Percentiles rank a stretch among this genome's conserved stretches.
Evolutionary conservation across 2,329 filamentous ascomycete genomes (phyloP).

Genomic region (Dothideomycetes sp.): DNA sequence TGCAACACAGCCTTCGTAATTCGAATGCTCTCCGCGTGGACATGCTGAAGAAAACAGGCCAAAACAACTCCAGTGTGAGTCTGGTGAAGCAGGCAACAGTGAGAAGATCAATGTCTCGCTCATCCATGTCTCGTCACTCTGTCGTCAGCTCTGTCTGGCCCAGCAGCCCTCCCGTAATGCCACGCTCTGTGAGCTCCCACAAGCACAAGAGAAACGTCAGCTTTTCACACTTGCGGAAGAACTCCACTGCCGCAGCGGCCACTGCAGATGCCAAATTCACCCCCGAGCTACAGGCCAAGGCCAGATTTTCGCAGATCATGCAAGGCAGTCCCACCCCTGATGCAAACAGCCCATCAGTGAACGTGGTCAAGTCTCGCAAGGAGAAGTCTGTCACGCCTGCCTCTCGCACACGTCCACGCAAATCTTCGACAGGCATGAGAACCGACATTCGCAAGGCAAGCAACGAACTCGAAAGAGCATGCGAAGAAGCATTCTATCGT

Average conservation of each 20-base stretch:
- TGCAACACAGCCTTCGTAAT: slow-evolving; percentile 31
- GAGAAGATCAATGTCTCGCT: slow-evolving; percentile 16
- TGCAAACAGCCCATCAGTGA: slow-evolving; percentile 23
- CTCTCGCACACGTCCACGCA: slow-evolving; percentile 28
- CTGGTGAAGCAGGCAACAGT: slow-evolving; percentile 15
- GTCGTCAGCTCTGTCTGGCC: slow-evolving; percentile 38
- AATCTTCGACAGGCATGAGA: slow-evolving; percentile 39
- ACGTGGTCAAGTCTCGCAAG: slow-evolving; percentile 27
- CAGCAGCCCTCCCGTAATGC: slow-evolving; percentile 35
- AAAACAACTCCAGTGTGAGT: slow-evolving; percentile 27
- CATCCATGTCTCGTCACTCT: slow-evolving; percentile 32
- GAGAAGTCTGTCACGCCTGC: slow-evolving; percentile 23
- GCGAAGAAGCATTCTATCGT: slow-evolving; percentile 84
- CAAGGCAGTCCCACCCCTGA: slow-evolving; percentile 17
- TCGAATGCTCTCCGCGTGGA: slow-evolving; percentile 35
- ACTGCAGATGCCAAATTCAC: slow-evolving; percentile 26
- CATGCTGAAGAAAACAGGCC: slow-evolving; percentile 25
- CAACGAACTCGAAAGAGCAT: slow-evolving; percentile 75
- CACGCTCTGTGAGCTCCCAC: slow-evolving; percentile 29
- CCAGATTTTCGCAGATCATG: slow-evolving; percentile 19
- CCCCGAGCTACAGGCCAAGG: slow-evolving; percentile 24
- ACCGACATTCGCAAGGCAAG: slow-evolving; percentile 80
- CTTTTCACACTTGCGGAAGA: slow-evolving; percentile 48
- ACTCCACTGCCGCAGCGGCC: slow-evolving; percentile 34
- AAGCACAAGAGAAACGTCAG: slow-evolving; percentile 50